A percentile compares a stretch with the other conserved stretches of the same genome.
These are phyloP conservation scores for Kwoniella sp. DNA, from an alignment of 768 basidiomycete species.

Conservation along the genomic window DNA sequence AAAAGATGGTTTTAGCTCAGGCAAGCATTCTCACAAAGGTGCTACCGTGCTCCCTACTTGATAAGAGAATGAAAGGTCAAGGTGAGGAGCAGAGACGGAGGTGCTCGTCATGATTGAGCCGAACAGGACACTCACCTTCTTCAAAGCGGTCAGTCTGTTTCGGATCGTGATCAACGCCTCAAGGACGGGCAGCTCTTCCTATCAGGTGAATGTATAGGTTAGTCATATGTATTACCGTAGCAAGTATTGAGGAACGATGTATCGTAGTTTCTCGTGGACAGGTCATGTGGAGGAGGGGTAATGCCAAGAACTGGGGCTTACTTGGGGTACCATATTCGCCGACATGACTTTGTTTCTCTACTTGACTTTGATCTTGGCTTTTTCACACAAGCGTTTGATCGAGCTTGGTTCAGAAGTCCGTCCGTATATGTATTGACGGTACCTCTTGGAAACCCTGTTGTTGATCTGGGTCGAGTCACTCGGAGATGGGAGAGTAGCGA, in stretches of 20 bases:
- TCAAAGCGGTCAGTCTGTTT: conserved; percentile 77
- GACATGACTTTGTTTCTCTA: conserved; percentile 4
- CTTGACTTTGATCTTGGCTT: neutral
- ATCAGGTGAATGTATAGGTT: neutral
- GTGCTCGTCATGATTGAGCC: no score
- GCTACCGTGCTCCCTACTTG: no score
- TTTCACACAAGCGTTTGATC: neutral
- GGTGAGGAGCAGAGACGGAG: no score
- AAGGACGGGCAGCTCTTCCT: conserved; percentile 83
- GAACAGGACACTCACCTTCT: conserved; percentile 53
- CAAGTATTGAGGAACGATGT: no score
- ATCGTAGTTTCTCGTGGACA: neutral
- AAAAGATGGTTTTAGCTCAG: neutral
- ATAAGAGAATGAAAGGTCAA: no score
- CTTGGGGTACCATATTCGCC: conserved; percentile 48
- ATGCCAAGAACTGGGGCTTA: conserved; percentile 20
- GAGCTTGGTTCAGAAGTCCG: neutral
- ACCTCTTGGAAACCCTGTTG: neutral
- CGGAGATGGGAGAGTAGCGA: no score
- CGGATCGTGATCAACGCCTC: conserved; percentile 94
- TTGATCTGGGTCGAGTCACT: neutral
- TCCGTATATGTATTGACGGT: neutral
- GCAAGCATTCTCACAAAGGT: neutral
- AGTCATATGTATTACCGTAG: no score
- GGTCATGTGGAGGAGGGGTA: conserved; percentile 3